Evolutionary conservation across 2,329 filamentous ascomycete species (phyloP), one percentile per base, ranked within the genome.

Genomic region (Fusarium sp.): DNA sequence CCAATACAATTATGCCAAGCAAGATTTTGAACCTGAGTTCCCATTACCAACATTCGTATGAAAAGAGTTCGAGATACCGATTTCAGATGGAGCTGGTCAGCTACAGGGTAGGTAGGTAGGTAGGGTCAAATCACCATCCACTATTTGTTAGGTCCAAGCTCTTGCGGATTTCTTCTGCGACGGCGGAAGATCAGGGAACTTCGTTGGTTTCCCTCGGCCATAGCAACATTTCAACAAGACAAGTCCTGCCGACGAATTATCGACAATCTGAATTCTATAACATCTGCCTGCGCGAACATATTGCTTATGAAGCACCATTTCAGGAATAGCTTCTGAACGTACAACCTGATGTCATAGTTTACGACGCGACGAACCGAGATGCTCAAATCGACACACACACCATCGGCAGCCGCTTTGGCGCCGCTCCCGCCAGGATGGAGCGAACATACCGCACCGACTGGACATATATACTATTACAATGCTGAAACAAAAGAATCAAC

Each of bases 401-500:
- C 90, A 28, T 87, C 88, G 15, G 76, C 83, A 51, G 79, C 81
- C 61, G 67, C 83, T 13, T 79, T 83, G 41, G 86, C 89, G 50
- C 90, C 93, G 39, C 86, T 98, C 2, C 92, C 91, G 33, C 86
- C 91, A 47, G 95, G 94, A 71, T 98, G 95, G 95, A 94, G 93
- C n/a, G 93, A 97, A 82, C 95, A 98, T 83, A 95, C 91, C 82
- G 94, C 95, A 58, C 95, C 95, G 11, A 92, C 92, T 56, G 94
- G 94, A 9, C 95, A 97, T 81, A 87, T 88, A 33, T 98, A 97
- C 84, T 98, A 95, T 83, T 96, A 97, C 85, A 92, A 97, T 83
- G 86, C 91, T 50, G 86, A 88, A 61, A 95, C 93, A 3, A 94
- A 96, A 77, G 89, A 93, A 78, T 97, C 95, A 2, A 97, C 95